Evolutionary conservation across 352 stramenopile genomes (phyloP).

Genomic region (Phytophthora sansomeana): DNA sequence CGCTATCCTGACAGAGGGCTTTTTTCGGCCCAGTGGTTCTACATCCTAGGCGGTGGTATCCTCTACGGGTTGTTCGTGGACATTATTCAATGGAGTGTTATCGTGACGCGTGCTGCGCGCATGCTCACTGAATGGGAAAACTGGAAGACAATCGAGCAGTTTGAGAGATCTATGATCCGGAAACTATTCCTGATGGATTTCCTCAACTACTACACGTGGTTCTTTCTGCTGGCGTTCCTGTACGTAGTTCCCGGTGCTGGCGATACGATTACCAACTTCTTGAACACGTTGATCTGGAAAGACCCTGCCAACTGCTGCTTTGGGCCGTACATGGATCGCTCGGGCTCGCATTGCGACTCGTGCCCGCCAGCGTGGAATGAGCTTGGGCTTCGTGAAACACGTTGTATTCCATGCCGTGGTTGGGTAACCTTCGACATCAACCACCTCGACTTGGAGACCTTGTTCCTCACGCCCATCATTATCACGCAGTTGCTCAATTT

Average conservation of each 20-base stretch:
- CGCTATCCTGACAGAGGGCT: constrained; percentile 68
- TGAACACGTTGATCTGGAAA: constrained; percentile 81
- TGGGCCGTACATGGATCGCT: constrained; percentile 71
- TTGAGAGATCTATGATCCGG: constrained; percentile 78
- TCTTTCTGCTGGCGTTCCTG: constrained; percentile 87
- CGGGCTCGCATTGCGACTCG: constrained; percentile 50
- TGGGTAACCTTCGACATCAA: constrained; percentile 88
- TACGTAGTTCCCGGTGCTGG: constrained; percentile 85
- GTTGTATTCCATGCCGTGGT: constrained; percentile 71
- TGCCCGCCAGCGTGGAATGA: constrained; percentile 75
- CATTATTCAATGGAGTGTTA: constrained; percentile 84
- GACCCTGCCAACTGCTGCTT: constrained; percentile 87
- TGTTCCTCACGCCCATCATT: constrained; percentile 88
- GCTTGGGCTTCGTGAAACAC: constrained; percentile 43
- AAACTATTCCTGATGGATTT: constrained; percentile 90
- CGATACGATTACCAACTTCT: constrained; percentile 82
- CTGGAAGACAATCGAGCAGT: constrained; percentile 87
- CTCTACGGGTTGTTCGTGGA: constrained; percentile 86
- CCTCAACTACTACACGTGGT: constrained; percentile 92
- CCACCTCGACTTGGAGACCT: constrained; percentile 79
- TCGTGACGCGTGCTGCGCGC: constrained; percentile 76
- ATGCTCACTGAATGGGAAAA: constrained; percentile 87
- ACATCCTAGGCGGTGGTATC: constrained; percentile 78
- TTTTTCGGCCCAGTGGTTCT: constrained; percentile 85
- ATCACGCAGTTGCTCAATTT: constrained; percentile 82